Evolutionary conservation across 73 alveolate genomes (phyloP), one percentile per base, ranked within the genome.

Genomic region (Paramecium biaurelia): DNA sequence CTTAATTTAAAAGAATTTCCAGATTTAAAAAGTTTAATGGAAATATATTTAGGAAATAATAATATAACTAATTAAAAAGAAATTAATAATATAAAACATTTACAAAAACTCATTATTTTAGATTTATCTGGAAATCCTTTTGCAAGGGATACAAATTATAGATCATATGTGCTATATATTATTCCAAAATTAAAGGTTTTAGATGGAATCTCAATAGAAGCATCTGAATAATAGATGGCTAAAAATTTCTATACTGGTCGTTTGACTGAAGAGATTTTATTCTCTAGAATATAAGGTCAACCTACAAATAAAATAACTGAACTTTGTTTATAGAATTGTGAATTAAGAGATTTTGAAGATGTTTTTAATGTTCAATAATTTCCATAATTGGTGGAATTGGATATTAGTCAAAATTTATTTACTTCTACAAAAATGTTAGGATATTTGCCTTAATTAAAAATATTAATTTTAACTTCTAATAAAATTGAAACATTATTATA

Each of bases 41-140:
- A 97, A 86, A 95, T 98, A 38, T 98, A 97, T 92, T 95, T 98
- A 28, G 99, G 99, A 11, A 98, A 98, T 92, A 98, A 98, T 92
- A 95, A 92, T 45, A 96, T 98, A 1, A 67, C 67, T 1, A 95
- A 95, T 56, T 26, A 92, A 8, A 96, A 96, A 86, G 97, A 96
- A 89, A 85, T 96, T 7, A 42, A 53, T 11, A 57, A 84, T 42
- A 89, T 96, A 34, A 96, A 95, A 92, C 68, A 76, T n/a, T 86
- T 96, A n/a, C 92, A 95, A n/a, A 89, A 95, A 67, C 85, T 96
- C 53, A 96, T 96, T 14, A 96, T 96, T 26, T 95, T 96, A 14
- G 99, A 96, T 93, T 42, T 95, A 47, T 94, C 97, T 30, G 98
- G 98, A 15, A 96, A 96, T 68, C 92, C 92, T 6, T 85, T 94